Evolutionary conservation across 2,329 filamentous ascomycete species (phyloP).

Genomic region (Venturia oleaginea): DNA sequence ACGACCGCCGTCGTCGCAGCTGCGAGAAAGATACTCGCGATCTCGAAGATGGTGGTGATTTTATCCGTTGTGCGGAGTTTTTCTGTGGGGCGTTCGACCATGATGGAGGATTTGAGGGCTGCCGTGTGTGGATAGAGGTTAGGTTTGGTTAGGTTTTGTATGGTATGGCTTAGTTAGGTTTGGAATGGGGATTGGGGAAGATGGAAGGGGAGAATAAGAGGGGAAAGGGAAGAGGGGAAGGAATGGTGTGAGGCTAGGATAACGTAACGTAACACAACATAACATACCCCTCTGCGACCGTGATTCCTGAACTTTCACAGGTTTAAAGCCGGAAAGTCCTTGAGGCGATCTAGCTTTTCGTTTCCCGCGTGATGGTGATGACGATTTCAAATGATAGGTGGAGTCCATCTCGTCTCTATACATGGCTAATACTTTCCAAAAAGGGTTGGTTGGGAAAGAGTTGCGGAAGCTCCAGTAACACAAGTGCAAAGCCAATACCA

Average conservation of each 20-base stretch:
- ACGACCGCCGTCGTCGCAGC: not conserved
- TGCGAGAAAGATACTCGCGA: not conserved
- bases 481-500: too few species aligned
- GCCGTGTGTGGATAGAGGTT: not conserved
- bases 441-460: too few species aligned
- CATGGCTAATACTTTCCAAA: too few species aligned
- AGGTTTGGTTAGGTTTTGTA: too few species aligned
- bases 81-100: not conserved
- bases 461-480: too few species aligned
- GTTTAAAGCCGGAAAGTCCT: not conserved
- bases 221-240: not conserved
- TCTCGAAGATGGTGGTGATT: not conserved
- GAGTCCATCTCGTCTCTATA: too few species aligned
- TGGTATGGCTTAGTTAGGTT: too few species aligned
- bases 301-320: not conserved
- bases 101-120: conserved; percentile 1
- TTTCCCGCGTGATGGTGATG: not conserved
- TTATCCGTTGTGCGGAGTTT: not conserved
- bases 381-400: too few species aligned
- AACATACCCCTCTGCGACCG: not conserved
- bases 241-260: not conserved
- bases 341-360: not conserved
- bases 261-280: not conserved
- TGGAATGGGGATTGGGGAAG: not conserved
- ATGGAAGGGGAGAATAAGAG: not conserved